Percentiles rank a stretch among this genome's conserved stretches.
These are phyloP conservation scores for Thozetella sp. DNA, from an alignment of 495 filamentous ascomycete genomes.

Conservation along the genomic window DNA sequence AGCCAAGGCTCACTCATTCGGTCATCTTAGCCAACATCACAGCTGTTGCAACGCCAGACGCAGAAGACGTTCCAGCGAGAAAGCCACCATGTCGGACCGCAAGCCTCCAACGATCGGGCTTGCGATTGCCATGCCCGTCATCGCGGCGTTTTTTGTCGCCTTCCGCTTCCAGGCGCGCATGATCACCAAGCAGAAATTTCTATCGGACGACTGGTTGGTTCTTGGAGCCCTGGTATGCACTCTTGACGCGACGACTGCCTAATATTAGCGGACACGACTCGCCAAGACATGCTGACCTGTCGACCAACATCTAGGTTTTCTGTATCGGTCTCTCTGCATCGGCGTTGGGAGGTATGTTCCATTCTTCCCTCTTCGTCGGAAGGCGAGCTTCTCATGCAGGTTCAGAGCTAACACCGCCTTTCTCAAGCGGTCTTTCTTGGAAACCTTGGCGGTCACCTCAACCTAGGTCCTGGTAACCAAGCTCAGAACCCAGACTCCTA, in stretches of 20 bases:
- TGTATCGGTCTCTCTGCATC: not conserved
- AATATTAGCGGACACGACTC: not conserved
- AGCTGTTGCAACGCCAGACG: too few relatives aligned
- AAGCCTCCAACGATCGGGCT: not conserved
- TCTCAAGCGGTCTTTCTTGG: not conserved
- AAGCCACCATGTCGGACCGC: not conserved
- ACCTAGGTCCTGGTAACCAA: not conserved
- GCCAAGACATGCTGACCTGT: not conserved
- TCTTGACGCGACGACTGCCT: not conserved
- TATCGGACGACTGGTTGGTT: not conserved
- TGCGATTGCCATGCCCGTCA: constrained; percentile 1
- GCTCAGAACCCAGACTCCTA: not conserved
- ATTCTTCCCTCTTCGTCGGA: too few relatives aligned
- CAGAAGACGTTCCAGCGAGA: too few relatives aligned
- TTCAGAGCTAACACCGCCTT: too few relatives aligned
- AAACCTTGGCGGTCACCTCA: not conserved
- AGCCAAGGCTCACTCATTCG: too few relatives aligned
- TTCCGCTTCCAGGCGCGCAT: not conserved
- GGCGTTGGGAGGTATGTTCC: not conserved
- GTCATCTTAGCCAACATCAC: too few relatives aligned
- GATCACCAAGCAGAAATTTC: not conserved
- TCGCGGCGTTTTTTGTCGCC: not conserved
- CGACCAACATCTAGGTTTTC: not conserved
- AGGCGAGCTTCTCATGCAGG: too few relatives aligned
- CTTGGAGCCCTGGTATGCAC: not conserved